phyloP scores from a whole-genome alignment of 1,139 yeast genomes.

The Suhomyces bokatorum region DNA sequence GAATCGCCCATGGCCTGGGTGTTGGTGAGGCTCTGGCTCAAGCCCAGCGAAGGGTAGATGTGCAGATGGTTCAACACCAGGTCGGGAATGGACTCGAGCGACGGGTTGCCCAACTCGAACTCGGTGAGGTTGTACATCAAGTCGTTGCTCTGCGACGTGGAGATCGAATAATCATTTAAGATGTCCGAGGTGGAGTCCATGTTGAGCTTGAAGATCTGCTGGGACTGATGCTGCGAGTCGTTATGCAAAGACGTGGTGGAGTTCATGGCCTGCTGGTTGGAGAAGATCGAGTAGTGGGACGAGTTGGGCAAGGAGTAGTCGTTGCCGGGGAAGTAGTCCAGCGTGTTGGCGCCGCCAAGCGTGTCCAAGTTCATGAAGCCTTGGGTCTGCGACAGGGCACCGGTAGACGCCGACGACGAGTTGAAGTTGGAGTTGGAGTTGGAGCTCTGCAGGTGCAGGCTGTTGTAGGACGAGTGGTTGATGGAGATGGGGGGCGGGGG shows the following conservation, averaged over 20 bases:
- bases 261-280: slow-evolving; percentile 26
- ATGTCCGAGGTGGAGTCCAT: slow-evolving; percentile 21
- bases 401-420: slow-evolving; percentile 12
- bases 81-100: slow-evolving; percentile 33
- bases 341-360: slow-evolving; percentile 5
- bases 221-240: slow-evolving; percentile 10
- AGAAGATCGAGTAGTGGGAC: slow-evolving; percentile 27
- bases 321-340: slow-evolving; percentile 14
- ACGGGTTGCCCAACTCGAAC: slow-evolving; percentile 29
- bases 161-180: slow-evolving; percentile 17
- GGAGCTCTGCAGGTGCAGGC: slow-evolving; percentile 7
- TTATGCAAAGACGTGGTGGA: slow-evolving; percentile 20
- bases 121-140: slow-evolving; percentile 29
- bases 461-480: slow-evolving; percentile 4
- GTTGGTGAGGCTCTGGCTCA: slow-evolving; percentile 9
- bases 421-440: slow-evolving; percentile 7
- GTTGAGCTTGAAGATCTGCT: slow-evolving; percentile 18
- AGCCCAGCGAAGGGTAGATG: slow-evolving; percentile 6
- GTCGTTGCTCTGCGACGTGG: slow-evolving; percentile 16
- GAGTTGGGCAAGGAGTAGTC: slow-evolving; percentile 19
- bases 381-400: slow-evolving; percentile 10
- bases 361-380: slow-evolving; percentile 4
- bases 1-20: slow-evolving; percentile 1
- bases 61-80: slow-evolving; percentile 9
- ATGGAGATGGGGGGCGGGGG: slow-evolving; percentile 28